Evolutionary conservation across 148 eudicot genomes (phyloP).

Genomic region (Rhododendron griersonianum): DNA sequence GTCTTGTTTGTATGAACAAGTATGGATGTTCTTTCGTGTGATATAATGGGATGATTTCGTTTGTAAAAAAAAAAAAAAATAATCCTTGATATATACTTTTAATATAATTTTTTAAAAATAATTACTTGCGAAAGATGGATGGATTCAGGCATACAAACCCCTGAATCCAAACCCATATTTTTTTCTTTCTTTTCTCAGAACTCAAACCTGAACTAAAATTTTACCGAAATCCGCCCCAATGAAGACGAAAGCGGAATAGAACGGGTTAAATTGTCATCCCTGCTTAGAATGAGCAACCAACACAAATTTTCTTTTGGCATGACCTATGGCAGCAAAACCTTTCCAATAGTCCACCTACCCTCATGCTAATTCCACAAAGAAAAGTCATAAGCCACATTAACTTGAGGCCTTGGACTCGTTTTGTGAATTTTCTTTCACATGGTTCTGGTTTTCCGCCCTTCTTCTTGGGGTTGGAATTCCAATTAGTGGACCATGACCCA

Average conservation of each 20-base stretch:
- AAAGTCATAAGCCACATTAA: neutral
- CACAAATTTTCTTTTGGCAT: neutral
- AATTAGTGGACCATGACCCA: neutral
- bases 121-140: too few relatives aligned
- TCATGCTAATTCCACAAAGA: neutral
- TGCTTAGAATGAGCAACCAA: neutral
- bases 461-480: neutral
- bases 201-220: too few relatives aligned
- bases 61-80: too few relatives aligned
- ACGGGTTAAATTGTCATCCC: neutral
- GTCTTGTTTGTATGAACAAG: too few relatives aligned
- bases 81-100: too few relatives aligned
- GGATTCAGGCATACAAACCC: too few relatives aligned
- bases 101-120: too few relatives aligned
- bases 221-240: too few relatives aligned
- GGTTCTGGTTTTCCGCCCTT: neutral
- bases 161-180: too few relatives aligned
- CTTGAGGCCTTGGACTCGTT: neutral
- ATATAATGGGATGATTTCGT: too few relatives aligned
- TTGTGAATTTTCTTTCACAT: neutral
- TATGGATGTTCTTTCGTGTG: too few relatives aligned
- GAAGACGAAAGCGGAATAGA: neutral
- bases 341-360: neutral
- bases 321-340: neutral
- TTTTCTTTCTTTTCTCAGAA: too few relatives aligned